Evolutionary conservation across 2,329 filamentous ascomycete species (phyloP).

Genomic region (Penicillium freii): DNA sequence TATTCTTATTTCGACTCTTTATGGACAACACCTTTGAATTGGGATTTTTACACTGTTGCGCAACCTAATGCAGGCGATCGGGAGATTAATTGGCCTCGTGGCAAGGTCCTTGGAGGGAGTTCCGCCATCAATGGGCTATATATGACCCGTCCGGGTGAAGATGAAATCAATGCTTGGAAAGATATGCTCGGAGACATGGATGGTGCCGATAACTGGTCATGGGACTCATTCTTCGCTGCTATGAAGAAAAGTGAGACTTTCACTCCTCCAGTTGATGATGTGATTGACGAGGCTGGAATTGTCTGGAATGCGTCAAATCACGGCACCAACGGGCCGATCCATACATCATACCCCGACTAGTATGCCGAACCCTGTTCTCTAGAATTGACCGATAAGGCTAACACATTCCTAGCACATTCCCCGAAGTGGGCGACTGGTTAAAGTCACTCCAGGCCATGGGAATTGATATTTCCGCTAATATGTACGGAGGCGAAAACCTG

Average conservation of each 20-base stretch:
- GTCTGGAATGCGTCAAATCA: conserved; percentile 25
- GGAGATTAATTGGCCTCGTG: conserved; percentile 35
- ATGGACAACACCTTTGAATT: conserved; percentile 38
- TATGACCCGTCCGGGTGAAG: conserved; percentile 34
- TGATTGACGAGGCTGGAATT: conserved; percentile 24
- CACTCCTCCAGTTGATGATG: conserved; percentile 17
- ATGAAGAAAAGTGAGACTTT: conserved; percentile 35
- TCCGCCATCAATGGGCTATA: conserved; percentile 40
- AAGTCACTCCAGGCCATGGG: conserved; percentile 24
- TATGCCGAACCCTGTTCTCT: conserved; percentile 8
- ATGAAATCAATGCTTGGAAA: conserved; percentile 36
- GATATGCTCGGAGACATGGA: conserved; percentile 35
- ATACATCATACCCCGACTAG: conserved; percentile 29
- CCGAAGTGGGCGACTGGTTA: conserved; percentile 29
- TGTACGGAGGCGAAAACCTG: conserved; percentile 34
- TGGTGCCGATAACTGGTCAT: conserved; percentile 36
- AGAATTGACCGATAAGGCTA: not conserved
- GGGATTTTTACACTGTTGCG: conserved; percentile 32
- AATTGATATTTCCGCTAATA: conserved; percentile 26
- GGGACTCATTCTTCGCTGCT: conserved; percentile 36
- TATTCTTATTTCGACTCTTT: conserved; percentile 36
- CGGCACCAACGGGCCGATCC: conserved; percentile 27
- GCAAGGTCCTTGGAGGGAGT: conserved; percentile 37
- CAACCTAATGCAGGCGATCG: conserved; percentile 31
- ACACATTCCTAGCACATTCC: conserved; percentile 27